Evolutionary conservation across 139 green algal genomes (phyloP).

Genomic region (Nannochloris sp.): DNA sequence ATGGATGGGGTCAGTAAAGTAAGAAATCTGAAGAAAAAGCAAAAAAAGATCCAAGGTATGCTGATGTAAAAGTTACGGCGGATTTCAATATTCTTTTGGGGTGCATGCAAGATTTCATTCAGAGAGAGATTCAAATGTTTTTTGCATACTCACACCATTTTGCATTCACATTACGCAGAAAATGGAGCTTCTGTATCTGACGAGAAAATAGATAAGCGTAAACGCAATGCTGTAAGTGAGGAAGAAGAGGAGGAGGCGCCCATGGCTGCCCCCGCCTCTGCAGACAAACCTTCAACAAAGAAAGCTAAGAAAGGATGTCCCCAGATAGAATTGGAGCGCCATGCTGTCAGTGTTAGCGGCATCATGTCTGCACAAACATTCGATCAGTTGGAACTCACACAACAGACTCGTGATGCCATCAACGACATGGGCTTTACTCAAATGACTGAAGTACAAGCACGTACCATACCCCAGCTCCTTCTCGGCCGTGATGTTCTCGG

Average conservation of each 20-base stretch:
- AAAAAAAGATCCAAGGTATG: neutral
- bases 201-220: neutral
- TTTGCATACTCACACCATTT: neutral
- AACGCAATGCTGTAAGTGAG: neutral
- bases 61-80: neutral
- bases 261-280: neutral
- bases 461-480: slow-evolving; percentile 87
- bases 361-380: slow-evolving; percentile 76
- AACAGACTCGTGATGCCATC: slow-evolving; percentile 51
- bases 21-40: slow-evolving; percentile 11
- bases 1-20: slow-evolving; percentile 1
- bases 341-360: slow-evolving; percentile 34
- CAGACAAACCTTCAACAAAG: neutral
- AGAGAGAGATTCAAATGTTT: no score
- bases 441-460: slow-evolving; percentile 95
- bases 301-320: neutral
- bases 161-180: neutral
- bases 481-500: slow-evolving; percentile 88
- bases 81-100: neutral
- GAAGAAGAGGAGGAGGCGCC: neutral
- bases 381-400: slow-evolving; percentile 55
- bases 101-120: no score
- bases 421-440: slow-evolving; percentile 69
- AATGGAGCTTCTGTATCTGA: neutral
- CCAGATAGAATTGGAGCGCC: neutral